Conservation (phyloP, 2,329 filamentous ascomycete species). For the Scedosporium dehoogii region DNA sequence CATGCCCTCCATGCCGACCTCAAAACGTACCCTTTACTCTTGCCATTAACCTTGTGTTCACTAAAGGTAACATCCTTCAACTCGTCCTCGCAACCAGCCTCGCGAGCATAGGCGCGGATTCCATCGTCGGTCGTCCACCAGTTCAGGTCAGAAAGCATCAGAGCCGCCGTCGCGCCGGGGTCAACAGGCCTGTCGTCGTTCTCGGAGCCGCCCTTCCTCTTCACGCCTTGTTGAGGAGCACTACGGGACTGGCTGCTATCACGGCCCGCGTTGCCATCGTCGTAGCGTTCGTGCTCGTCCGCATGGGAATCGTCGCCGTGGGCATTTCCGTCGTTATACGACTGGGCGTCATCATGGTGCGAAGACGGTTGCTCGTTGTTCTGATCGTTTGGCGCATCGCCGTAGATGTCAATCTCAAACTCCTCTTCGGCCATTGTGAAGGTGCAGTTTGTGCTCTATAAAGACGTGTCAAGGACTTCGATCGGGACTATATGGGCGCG, state of each 20-base stretch:
- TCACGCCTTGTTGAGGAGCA: slow-evolving; percentile 39
- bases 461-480: too few relatives aligned
- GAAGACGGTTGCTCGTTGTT: slow-evolving; percentile 27
- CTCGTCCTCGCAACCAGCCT: slow-evolving; percentile 73
- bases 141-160: slow-evolving; percentile 81
- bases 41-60: slow-evolving; percentile 97
- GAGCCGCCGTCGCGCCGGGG: slow-evolving; percentile 52
- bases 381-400: slow-evolving; percentile 40
- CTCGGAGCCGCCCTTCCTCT: slow-evolving; percentile 46
- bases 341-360: slow-evolving; percentile 18
- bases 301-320: slow-evolving; percentile 25
- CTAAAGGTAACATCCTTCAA: slow-evolving; percentile 92
- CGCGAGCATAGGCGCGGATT: slow-evolving; percentile 73
- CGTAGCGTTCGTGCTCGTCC: slow-evolving; percentile 23
- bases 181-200: slow-evolving; percentile 47
- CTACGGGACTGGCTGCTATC: slow-evolving; percentile 29
- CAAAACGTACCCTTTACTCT: slow-evolving; percentile 82
- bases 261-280: slow-evolving; percentile 23
- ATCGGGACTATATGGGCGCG: too few relatives aligned
- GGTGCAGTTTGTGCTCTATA: background rate
- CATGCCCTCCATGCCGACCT: background rate
- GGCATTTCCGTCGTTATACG: slow-evolving; percentile 7
- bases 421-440: slow-evolving; percentile 56
- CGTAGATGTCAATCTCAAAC: slow-evolving; percentile 65
- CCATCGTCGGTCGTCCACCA: slow-evolving; percentile 99